Percentiles rank a stretch among this genome's conserved stretches.
Conservation (phyloP, 1,284 basidiomycete species). For the Amylostereum areolatum region DNA sequence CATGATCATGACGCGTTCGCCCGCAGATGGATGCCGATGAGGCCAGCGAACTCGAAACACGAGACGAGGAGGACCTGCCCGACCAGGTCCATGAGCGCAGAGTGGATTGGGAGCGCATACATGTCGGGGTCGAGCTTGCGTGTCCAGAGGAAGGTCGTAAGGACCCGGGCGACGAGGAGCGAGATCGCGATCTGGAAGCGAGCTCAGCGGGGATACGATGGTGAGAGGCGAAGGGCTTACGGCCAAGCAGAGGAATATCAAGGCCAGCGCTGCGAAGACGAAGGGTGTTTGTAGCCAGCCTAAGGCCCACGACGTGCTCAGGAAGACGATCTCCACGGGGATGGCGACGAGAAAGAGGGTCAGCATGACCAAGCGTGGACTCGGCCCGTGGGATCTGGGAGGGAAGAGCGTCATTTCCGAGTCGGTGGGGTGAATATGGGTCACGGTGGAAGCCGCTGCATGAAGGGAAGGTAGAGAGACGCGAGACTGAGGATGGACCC, state of each 20-base stretch:
- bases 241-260: constrained; percentile 68
- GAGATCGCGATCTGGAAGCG: constrained; percentile 58
- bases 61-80: constrained; percentile 80
- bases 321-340: constrained; percentile 73
- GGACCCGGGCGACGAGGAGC: constrained; percentile 56
- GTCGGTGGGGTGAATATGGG: constrained; percentile 8
- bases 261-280: constrained; percentile 58
- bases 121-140: constrained; percentile 85
- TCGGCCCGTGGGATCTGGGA: constrained; percentile 26
- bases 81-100: constrained; percentile 86
- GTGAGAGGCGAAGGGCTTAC: constrained; percentile 36
- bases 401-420: constrained; percentile 9
- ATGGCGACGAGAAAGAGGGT: constrained; percentile 71
- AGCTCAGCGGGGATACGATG: not conserved
- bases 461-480: constrained; percentile 85
- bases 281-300: constrained; percentile 75
- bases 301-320: constrained; percentile 55
- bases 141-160: constrained; percentile 83
- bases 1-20: too few species aligned
- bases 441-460: constrained; percentile 34
- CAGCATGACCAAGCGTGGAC: constrained; percentile 47
- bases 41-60: constrained; percentile 61
- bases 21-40: constrained; percentile 23
- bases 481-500: constrained; percentile 90
- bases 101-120: constrained; percentile 90